Base-by-base conservation (phyloP, 2,329 filamentous ascomycete species). In the Colletotrichum sp. region DNA sequence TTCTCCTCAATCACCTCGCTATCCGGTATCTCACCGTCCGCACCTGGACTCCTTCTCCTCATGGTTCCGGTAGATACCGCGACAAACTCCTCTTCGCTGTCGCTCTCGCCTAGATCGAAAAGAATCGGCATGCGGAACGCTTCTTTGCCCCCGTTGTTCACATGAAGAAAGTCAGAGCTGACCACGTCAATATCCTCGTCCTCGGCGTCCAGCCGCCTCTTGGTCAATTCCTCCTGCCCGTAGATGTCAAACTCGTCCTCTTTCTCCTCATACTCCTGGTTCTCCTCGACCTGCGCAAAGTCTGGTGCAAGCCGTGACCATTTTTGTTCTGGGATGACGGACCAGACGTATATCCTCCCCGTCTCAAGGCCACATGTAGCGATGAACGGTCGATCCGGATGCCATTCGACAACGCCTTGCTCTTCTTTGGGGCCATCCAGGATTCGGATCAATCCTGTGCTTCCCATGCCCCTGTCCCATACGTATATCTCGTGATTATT, bases 201-300 rank as follows among this genome's bases (percentile, higher is more conserved):
- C 84, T 99, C 97, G 15, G 93, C 90, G 81, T 98, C 96, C 3
- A 98, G 88, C 57, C 96, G 91, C 34, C 96, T 91, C 82, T 98
- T 96, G 81, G 97, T 95, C 70, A 98, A 93, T 82, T 98, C 96
- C 81, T 98, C 96, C 72, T 96, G 93, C 0, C 95, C 95, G 81
- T 98, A 97, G 70, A 98, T 97, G 82, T 99, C 97, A 79, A 99
- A 99, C 81, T 99, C 97, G 81, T 99, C 97, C 84, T 99, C 97
- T 70, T 91, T 91, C 83, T 99, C 97, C 55, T 97, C 91, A 81
- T 99, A 99, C 82, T 98, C 95, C 27, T 98, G 95, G 78, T 99
- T 99, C 84, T 99, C 97, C 84, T 99, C 97, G 16, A 99, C 95
- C 83, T 99, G 97, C 54, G 93, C 94, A 83, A 99, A 99, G 83